Evolutionary conservation across 768 basidiomycete species (phyloP).

Genomic region (Guyanaporus albipodus): DNA sequence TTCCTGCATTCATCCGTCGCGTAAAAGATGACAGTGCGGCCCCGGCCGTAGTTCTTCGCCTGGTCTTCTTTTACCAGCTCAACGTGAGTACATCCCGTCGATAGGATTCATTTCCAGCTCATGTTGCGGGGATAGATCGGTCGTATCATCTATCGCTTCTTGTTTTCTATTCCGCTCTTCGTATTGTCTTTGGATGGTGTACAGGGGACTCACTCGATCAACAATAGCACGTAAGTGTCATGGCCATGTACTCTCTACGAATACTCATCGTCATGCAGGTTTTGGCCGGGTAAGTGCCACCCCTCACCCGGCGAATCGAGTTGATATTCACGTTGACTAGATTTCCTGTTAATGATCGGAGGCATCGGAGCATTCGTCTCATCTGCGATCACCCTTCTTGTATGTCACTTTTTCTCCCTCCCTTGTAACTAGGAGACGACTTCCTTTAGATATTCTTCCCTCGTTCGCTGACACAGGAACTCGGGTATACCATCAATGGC

Average conservation of each 20-base stretch:
- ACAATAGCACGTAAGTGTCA: slow-evolving; percentile 52
- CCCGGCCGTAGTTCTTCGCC: slow-evolving; percentile 67
- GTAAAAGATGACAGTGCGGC: slow-evolving; percentile 74
- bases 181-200: slow-evolving; percentile 65
- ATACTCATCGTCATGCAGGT: slow-evolving; percentile 40
- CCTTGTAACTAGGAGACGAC: neutral
- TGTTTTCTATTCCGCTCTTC: slow-evolving; percentile 67
- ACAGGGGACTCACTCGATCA: slow-evolving; percentile 44
- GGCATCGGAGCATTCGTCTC: slow-evolving; percentile 77
- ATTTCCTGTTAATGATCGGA: slow-evolving; percentile 67
- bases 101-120: neutral
- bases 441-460: slow-evolving; percentile 67
- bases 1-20: slow-evolving; percentile 65
- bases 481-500: slow-evolving; percentile 48
- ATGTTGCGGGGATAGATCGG: slow-evolving; percentile 42
- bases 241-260: neutral
- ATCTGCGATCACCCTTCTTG: slow-evolving; percentile 75
- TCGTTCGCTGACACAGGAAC: slow-evolving; percentile 61
- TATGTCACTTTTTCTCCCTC: slow-evolving; percentile 34
- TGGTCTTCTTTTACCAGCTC: slow-evolving; percentile 71
- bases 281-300: slow-evolving; percentile 51
- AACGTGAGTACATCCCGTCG: slow-evolving; percentile 50
- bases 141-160: slow-evolving; percentile 71
- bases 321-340: slow-evolving; percentile 28
- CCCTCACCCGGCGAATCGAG: neutral